These are phyloP conservation scores for Ascoidea asiatica DNA, from an alignment of 805 yeast species.

Conservation along the genomic window DNA sequence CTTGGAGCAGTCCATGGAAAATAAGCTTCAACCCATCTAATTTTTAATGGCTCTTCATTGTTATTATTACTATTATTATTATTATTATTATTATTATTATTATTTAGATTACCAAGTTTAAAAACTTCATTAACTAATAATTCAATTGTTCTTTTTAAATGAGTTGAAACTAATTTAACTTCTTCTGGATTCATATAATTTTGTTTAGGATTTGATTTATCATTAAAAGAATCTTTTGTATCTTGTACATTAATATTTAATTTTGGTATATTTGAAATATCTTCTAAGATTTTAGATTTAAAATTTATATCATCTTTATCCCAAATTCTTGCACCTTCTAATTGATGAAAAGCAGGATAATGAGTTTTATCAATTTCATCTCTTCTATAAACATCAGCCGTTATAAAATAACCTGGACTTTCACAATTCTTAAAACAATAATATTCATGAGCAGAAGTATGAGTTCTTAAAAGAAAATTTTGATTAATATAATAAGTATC, in stretches of 20 bases:
- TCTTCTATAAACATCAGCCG: slow-evolving; percentile 92
- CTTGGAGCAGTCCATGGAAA: slow-evolving; percentile 99
- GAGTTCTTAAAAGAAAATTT: slow-evolving; percentile 67
- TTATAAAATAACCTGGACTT: slow-evolving; percentile 76
- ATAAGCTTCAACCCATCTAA: slow-evolving; percentile 89
- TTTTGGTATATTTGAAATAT: slow-evolving; percentile 14
- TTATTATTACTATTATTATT: not conserved
- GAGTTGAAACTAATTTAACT: slow-evolving; percentile 54
- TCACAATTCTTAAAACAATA: slow-evolving; percentile 50
- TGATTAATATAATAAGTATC: slow-evolving; percentile 88
- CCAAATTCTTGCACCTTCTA: slow-evolving; percentile 96
- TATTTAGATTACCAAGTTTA: slow-evolving; percentile 47
- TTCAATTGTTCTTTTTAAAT: slow-evolving; percentile 80
- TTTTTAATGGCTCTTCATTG: slow-evolving; percentile 59
- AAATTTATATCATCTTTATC: slow-evolving; percentile 23
- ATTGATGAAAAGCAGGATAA: slow-evolving; percentile 94
- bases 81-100: not conserved
- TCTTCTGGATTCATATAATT: slow-evolving; percentile 57
- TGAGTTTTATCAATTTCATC: slow-evolving; percentile 95
- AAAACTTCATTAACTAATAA: slow-evolving; percentile 72
- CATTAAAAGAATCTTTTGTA: slow-evolving; percentile 39
- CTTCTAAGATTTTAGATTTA: slow-evolving; percentile 46
- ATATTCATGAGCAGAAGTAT: slow-evolving; percentile 92
- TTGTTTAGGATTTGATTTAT: slow-evolving; percentile 66
- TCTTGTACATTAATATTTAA: slow-evolving; percentile 71